A percentile compares a stretch with the other conserved stretches of the same genome.
Conservation (phyloP, 1,284 basidiomycete genomes). For the Sanghuangporus weigelae region DNA sequence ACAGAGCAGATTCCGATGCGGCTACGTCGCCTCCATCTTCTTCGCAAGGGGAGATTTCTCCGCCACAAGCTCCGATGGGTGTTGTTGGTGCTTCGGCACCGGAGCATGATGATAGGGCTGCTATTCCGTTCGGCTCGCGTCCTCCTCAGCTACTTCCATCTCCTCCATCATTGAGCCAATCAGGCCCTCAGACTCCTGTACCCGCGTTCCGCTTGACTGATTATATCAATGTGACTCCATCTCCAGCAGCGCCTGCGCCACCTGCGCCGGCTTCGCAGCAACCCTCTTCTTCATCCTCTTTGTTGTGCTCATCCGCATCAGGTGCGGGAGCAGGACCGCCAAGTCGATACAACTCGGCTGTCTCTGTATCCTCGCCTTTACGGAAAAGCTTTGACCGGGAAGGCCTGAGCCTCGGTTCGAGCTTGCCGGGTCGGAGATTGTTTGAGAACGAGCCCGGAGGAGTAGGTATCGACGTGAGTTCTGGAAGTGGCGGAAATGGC, state of each 20-base stretch:
- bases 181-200: constrained; percentile 37
- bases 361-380: constrained; percentile 38
- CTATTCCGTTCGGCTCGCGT: background rate
- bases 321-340: background rate
- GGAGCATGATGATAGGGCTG: background rate
- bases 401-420: background rate
- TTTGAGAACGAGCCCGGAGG: constrained; percentile 62
- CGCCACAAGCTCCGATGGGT: background rate
- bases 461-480: background rate
- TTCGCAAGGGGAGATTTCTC: background rate
- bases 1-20: background rate
- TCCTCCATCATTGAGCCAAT: constrained; percentile 13
- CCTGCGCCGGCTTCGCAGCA: background rate
- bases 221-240: constrained; percentile 69
- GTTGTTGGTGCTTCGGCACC: background rate
- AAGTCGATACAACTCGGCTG: constrained; percentile 37
- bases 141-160: constrained; percentile 7
- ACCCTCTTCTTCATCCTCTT: background rate
- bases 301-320: background rate
- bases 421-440: constrained; percentile 46
- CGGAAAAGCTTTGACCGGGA: constrained; percentile 15
- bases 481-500: background rate
- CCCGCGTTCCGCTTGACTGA: constrained; percentile 60
- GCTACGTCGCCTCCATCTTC: constrained; percentile 5
- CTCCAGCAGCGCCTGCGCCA: constrained; percentile 32